phyloP scores from a whole-genome alignment of 1,284 basidiomycete genomes.

The Golubevia pallescens region DNA sequence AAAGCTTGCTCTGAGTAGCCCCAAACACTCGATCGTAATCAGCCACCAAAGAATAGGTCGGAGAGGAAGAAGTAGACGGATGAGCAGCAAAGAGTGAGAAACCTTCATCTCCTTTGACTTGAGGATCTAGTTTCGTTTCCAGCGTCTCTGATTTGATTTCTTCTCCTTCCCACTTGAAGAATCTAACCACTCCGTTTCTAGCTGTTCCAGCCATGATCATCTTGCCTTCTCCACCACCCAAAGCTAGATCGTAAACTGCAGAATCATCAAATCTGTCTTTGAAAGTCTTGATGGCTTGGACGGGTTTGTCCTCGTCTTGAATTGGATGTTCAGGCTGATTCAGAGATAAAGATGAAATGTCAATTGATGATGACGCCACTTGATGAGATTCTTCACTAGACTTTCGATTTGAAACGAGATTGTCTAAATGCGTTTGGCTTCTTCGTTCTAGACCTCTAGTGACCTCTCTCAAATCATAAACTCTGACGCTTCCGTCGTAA shows the following conservation, averaged over 20 bases:
- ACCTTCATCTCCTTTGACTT: background rate
- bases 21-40: constrained; percentile 17
- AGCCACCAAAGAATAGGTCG: constrained; percentile 15
- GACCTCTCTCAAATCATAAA: constrained; percentile 23
- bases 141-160: background rate
- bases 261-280: constrained; percentile 15
- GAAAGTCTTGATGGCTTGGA: constrained; percentile 10
- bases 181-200: constrained; percentile 15
- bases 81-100: constrained; percentile 24
- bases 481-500: constrained; percentile 26
- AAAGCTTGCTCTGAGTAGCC: constrained; percentile 19
- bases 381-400: background rate
- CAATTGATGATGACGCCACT: background rate
- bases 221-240: constrained; percentile 15
- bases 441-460: background rate
- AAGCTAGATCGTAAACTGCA: constrained; percentile 22
- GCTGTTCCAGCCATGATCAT: constrained; percentile 17
- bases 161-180: constrained; percentile 13
- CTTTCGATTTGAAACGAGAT: background rate
- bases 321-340: background rate
- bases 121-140: background rate
- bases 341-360: background rate
- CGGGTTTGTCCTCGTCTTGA: background rate
- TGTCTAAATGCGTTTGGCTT: no score
- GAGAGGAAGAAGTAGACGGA: constrained; percentile 13